phyloP scores from a whole-genome alignment of 2,329 filamentous ascomycete genomes.

The Colletotrichum lindemuthianum region DNA sequence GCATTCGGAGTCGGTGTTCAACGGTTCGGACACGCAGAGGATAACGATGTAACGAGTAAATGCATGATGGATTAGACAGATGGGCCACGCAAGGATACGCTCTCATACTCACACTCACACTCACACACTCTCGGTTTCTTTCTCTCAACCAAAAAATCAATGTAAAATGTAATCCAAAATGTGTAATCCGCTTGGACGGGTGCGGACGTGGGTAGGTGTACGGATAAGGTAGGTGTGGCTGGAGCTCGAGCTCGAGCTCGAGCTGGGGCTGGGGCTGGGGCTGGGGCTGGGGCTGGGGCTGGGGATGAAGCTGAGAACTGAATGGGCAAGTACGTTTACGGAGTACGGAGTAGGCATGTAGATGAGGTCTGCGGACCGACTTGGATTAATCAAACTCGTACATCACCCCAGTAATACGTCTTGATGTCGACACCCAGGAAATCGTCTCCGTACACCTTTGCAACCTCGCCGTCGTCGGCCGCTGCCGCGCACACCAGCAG shows the following conservation, averaged over 20 bases:
- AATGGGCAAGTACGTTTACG: background rate
- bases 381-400: slow-evolving; percentile 30
- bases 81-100: slow-evolving; percentile 1
- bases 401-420: slow-evolving; percentile 64
- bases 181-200: slow-evolving; percentile 11
- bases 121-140: background rate
- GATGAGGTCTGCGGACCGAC: slow-evolving; percentile 14
- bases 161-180: background rate
- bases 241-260: background rate
- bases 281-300: slow-evolving; percentile 10
- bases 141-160: background rate
- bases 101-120: background rate
- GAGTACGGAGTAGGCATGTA: slow-evolving; percentile 13
- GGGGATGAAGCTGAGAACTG: slow-evolving; percentile 16
- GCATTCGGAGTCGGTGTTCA: slow-evolving; percentile 27
- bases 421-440: slow-evolving; percentile 60
- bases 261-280: background rate
- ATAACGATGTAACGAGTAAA: slow-evolving; percentile 32
- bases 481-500: slow-evolving; percentile 66
- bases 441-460: slow-evolving; percentile 58
- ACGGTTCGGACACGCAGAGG: slow-evolving; percentile 18
- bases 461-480: slow-evolving; percentile 54
- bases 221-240: too few relatives aligned
- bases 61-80: slow-evolving; percentile 27
- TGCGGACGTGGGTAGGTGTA: background rate